These are phyloP conservation scores for Fusarium torreyae DNA, from an alignment of 2,329 filamentous ascomycete species.

Conservation along the genomic window DNA sequence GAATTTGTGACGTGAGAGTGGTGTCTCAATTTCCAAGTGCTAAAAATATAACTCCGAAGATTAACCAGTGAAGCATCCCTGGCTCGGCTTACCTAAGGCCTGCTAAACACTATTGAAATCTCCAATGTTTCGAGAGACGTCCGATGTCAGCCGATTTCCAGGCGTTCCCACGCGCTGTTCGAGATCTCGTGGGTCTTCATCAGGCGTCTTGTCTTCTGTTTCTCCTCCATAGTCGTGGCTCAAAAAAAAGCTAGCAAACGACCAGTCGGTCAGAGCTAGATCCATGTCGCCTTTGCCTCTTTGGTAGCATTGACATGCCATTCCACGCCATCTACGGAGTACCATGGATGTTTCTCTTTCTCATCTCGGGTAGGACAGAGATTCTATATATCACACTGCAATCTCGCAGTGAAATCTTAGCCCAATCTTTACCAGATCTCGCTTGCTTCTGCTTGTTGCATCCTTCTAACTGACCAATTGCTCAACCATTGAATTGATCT, in stretches of 20 bases:
- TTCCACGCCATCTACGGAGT: slow-evolving; percentile 29
- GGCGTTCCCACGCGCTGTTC: slow-evolving; percentile 19
- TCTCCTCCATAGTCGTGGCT: slow-evolving; percentile 7
- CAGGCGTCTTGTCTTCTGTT: slow-evolving; percentile 36
- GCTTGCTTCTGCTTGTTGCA: slow-evolving; percentile 17
- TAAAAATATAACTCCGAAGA: slow-evolving; percentile 28
- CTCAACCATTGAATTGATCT: neutral
- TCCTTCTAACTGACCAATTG: neutral
- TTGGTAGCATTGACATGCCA: slow-evolving; percentile 24
- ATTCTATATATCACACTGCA: slow-evolving; percentile 28
- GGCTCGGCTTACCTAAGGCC: neutral
- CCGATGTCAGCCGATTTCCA: slow-evolving; percentile 48
- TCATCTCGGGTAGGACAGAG: slow-evolving; percentile 35
- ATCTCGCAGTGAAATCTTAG: slow-evolving; percentile 35
- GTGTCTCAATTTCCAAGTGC: neutral
- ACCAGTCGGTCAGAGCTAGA: slow-evolving; percentile 22
- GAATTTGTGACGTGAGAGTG: neutral
- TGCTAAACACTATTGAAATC: neutral
- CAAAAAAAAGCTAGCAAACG: slow-evolving; percentile 18
- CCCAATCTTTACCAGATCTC: slow-evolving; percentile 33
- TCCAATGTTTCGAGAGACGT: slow-evolving; percentile 40
- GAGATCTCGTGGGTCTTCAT: slow-evolving; percentile 28
- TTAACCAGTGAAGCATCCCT: slow-evolving; percentile 34
- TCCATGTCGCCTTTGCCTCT: slow-evolving; percentile 10
- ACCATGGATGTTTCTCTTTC: slow-evolving; percentile 15